These are phyloP conservation scores for Candida boidinii DNA, from an alignment of 805 yeast species.

Conservation along the genomic window DNA sequence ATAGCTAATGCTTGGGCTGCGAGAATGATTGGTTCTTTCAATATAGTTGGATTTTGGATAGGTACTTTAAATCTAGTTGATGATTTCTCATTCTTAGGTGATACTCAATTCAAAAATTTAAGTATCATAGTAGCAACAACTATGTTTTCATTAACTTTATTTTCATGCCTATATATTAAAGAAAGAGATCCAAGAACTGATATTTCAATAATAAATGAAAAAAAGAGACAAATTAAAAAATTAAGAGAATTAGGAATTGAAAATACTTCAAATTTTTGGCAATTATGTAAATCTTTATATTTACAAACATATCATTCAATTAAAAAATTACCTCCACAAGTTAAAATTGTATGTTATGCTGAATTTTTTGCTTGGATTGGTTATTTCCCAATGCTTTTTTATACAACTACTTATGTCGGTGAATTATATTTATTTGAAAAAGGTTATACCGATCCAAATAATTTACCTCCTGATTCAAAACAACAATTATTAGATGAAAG, in stretches of 20 bases:
- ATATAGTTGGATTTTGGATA: conserved; percentile 46
- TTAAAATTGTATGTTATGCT: conserved; percentile 41
- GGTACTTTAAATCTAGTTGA: conserved; percentile 38
- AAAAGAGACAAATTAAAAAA: conserved; percentile 24
- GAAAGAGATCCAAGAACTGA: conserved; percentile 44
- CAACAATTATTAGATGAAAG: conserved; percentile 32
- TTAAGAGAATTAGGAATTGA: conserved; percentile 28
- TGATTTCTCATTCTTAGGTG: conserved; percentile 32
- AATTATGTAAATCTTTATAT: conserved; percentile 17
- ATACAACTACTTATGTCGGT: conserved; percentile 59
- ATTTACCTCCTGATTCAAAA: conserved; percentile 30
- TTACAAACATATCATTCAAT: conserved; percentile 29
- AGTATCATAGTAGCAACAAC: conserved; percentile 32
- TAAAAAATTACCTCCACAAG: conserved; percentile 37
- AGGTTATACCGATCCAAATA: conserved; percentile 28
- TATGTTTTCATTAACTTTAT: conserved; percentile 30
- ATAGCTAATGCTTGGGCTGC: conserved; percentile 63
- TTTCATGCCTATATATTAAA: conserved; percentile 31
- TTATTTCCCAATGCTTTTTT: conserved; percentile 57
- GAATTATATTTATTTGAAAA: conserved; percentile 40
- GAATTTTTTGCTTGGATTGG: conserved; percentile 65
- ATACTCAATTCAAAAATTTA: conserved; percentile 43
- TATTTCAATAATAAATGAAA: conserved; percentile 28
- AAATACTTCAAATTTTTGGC: conserved; percentile 9
- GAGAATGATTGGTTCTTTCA: conserved; percentile 51